Base-by-base conservation (phyloP, 2,329 filamentous ascomycete genomes). In the Diaporthe eres region DNA sequence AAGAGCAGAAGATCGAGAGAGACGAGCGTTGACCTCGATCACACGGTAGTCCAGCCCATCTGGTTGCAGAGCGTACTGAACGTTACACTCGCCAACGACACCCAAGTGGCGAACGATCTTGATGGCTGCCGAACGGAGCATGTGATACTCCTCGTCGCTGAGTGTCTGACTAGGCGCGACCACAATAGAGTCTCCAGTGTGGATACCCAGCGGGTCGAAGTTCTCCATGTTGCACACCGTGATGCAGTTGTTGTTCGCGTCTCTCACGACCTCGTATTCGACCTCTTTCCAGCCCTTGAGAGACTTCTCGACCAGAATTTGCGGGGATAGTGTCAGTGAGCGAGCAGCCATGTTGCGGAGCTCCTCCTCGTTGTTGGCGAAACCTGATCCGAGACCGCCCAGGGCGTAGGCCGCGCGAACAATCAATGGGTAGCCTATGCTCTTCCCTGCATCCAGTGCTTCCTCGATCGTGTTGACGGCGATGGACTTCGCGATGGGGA, bases 161-260 rank as follows among this genome's bases (percentile, higher is more conserved):
- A 99, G 89, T 0, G 97, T 99, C 85, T 98, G 97, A 4, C 96
- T 98, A 55, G 97, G 97, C 12, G 97, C 97, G 63, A 99, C 97
- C 71, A 99, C 97, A 79, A 99, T 98, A 17, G 96, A 98, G 83
- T 99, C 97, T 84, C 97, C 97, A 3, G 97, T 99, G 83, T 98
- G 97, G 78, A 98, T 98, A 81, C 97, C 97, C 1, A 99, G 92
- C 74, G 97, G 97, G 84, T 99, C 97, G 82, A 99, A 99, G 87
- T 99, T 99, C 88, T 99, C 97, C 97, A 99, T 98, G 88, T 99
- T 99, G 85, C 97, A 99, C 77, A 99, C 97, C 9, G 97, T 99
- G 83, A 99, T 98, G 84, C 97, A 99, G 90, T 98, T 98, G 87
- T 99, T 96, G 80, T 95, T 92, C 75, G 93, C 94, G 87, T 98